A percentile compares a stretch with the other conserved stretches of the same genome.
Conservation (phyloP, 179 eudicot genomes). For the Vitellaria paradoxa region DNA sequence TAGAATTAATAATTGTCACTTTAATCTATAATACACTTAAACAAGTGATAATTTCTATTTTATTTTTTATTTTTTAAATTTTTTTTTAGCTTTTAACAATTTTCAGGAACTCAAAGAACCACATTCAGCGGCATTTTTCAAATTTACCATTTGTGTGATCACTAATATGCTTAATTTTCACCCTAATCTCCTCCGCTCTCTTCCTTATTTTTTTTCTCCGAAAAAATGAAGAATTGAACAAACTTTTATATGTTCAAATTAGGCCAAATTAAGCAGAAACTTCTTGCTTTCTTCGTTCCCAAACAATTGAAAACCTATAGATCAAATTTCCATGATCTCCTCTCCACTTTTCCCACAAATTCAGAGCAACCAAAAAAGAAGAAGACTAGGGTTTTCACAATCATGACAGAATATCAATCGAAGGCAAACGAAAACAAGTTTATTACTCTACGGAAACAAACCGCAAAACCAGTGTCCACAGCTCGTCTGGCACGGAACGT, state of each 20-base stretch:
- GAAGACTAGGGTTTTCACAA: background rate
- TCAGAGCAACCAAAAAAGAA: background rate
- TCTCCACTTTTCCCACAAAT: background rate
- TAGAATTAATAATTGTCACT: too few species aligned
- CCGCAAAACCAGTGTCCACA: constrained; percentile 23
- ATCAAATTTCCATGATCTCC: background rate
- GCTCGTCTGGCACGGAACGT: constrained; percentile 12
- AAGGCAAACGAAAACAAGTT: background rate
- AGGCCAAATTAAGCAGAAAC: background rate
- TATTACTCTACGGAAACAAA: background rate
- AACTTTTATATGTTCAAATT: too few species aligned
- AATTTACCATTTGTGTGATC: too few species aligned
- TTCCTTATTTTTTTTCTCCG: background rate
- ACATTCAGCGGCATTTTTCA: too few species aligned
- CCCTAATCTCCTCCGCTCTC: too few species aligned
- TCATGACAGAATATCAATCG: background rate
- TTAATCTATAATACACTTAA: too few species aligned
- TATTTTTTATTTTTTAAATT: too few species aligned
- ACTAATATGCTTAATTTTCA: too few species aligned
- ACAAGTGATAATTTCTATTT: too few species aligned
- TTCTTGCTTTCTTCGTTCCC: constrained; percentile 8
- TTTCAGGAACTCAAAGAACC: too few species aligned
- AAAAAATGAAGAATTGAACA: too few species aligned
- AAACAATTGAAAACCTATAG: background rate
- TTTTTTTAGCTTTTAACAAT: too few species aligned